A percentile compares a stretch with the other conserved stretches of the same genome.
These are phyloP conservation scores for Auricularia auricula-judae DNA, from an alignment of 768 basidiomycete species.

Conservation along the genomic window DNA sequence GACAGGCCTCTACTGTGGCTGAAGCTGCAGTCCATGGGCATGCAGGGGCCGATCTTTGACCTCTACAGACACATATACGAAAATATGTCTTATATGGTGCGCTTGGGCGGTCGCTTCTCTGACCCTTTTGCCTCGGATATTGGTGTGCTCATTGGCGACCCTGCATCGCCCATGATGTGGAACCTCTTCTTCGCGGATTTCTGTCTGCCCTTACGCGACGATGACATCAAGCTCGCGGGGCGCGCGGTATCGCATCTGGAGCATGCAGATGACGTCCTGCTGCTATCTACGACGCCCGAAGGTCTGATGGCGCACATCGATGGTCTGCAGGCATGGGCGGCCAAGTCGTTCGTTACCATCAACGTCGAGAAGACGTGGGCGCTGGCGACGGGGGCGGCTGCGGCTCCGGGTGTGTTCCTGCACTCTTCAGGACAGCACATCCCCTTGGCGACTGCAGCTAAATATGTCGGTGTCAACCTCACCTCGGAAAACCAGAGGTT, in stretches of 20 bases:
- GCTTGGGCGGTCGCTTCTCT: background rate
- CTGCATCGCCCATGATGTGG: constrained; percentile 11
- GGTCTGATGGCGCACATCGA: too few species aligned
- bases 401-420: constrained; percentile 8
- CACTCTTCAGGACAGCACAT: background rate
- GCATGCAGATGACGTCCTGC: constrained; percentile 16
- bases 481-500: background rate
- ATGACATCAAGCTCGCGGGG: constrained; percentile 8
- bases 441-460: background rate
- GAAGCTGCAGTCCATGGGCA: constrained; percentile 7
- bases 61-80: constrained; percentile 17
- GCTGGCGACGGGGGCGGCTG: too few species aligned
- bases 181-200: constrained; percentile 9
- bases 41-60: constrained; percentile 18
- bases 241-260: constrained; percentile 12
- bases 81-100: constrained; percentile 13
- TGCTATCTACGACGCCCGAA: too few species aligned
- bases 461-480: constrained; percentile 7
- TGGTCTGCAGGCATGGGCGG: too few species aligned
- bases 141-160: constrained; percentile 13
- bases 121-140: constrained; percentile 4
- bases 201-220: constrained; percentile 1
- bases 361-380: too few species aligned
- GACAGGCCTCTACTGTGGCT: constrained; percentile 8
- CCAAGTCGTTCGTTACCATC: too few species aligned